phyloP scores from a whole-genome alignment of 768 basidiomycete species.

The Rickenella mellea region DNA sequence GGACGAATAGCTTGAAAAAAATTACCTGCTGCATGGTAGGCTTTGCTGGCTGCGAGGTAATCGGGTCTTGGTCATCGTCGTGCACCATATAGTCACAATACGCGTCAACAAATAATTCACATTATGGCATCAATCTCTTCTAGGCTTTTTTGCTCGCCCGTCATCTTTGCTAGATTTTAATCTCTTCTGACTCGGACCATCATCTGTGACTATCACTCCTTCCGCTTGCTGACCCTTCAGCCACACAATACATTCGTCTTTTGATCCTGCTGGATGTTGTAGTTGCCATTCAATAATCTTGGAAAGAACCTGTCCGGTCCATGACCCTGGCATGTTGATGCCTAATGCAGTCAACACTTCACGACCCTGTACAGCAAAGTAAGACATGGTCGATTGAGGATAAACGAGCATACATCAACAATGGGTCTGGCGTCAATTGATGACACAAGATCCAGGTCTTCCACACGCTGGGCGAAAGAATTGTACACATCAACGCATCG shows the following conservation, averaged over 20 bases:
- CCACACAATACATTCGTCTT: constrained; percentile 65
- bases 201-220: too few species aligned
- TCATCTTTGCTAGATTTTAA: too few species aligned
- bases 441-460: constrained; percentile 49
- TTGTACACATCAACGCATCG: constrained; percentile 58
- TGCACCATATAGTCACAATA: too few species aligned
- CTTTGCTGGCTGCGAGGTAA: too few species aligned
- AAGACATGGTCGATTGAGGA: constrained; percentile 1
- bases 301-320: constrained; percentile 56
- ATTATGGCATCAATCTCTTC: too few species aligned
- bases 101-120: too few species aligned
- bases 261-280: constrained; percentile 54
- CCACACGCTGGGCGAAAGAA: constrained; percentile 45
- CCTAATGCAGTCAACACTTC: constrained; percentile 49
- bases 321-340: constrained; percentile 51
- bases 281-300: constrained; percentile 81
- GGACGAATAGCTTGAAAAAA: too few species aligned
- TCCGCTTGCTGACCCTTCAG: constrained; percentile 42
- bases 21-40: too few species aligned
- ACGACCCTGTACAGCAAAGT: constrained; percentile 47
- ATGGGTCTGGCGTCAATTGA: constrained; percentile 63
- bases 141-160: too few species aligned
- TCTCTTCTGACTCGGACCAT: too few species aligned
- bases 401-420: constrained; percentile 54
- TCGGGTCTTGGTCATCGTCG: too few species aligned